Conservation (phyloP, 2,329 filamentous ascomycete species). For the Sporothrix humicola region DNA sequence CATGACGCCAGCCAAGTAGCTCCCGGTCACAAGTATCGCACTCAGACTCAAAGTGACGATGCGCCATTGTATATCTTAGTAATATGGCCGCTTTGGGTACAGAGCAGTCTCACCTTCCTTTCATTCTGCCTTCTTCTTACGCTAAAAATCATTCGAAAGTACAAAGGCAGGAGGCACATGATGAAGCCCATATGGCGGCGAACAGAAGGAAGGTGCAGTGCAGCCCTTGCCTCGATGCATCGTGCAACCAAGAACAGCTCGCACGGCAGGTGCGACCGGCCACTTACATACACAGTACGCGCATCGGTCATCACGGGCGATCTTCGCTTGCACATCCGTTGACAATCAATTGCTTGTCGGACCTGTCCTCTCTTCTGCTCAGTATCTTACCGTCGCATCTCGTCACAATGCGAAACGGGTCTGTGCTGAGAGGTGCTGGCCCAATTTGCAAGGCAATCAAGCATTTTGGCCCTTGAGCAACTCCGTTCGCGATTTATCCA, state of each 20-base stretch:
- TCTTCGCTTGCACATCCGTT: background rate
- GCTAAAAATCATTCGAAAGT: background rate
- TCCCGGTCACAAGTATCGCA: slow-evolving; percentile 15
- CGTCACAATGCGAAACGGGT: slow-evolving; percentile 7
- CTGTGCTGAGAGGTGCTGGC: background rate
- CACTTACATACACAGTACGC: background rate
- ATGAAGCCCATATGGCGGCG: background rate
- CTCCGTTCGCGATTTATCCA: slow-evolving; percentile 23
- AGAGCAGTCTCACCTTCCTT: slow-evolving; percentile 19
- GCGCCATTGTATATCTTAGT: background rate
- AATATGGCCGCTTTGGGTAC: slow-evolving; percentile 1
- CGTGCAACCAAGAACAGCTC: background rate
- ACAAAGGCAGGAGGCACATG: slow-evolving; percentile 1
- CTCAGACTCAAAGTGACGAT: background rate
- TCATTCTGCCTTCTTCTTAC: background rate
- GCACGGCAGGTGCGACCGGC: slow-evolving; percentile 2
- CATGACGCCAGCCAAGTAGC: slow-evolving; percentile 29
- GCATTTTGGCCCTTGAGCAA: background rate
- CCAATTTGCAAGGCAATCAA: background rate
- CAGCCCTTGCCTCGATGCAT: background rate
- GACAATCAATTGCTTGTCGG: background rate
- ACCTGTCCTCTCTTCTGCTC: background rate
- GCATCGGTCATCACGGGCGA: background rate
- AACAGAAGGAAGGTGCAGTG: background rate
- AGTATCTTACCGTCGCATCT: background rate